These are phyloP conservation scores for Agaricus bisporus DNA, from an alignment of 768 basidiomycete species.

Conservation along the genomic window DNA sequence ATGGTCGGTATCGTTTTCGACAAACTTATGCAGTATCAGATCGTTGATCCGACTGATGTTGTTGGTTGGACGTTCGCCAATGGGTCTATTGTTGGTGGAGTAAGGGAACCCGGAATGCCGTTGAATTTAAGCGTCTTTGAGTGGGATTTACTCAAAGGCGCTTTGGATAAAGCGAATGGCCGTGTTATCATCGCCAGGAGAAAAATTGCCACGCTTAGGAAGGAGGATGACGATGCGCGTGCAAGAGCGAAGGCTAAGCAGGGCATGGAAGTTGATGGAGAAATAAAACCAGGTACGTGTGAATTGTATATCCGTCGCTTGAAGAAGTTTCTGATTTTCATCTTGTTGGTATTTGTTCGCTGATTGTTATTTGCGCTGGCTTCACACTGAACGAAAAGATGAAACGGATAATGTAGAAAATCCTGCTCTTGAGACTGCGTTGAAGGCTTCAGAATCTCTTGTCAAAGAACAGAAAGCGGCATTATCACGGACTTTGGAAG, in stretches of 20 bases:
- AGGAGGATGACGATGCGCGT: constrained; percentile 84
- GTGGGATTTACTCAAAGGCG: constrained; percentile 82
- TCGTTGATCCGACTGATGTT: constrained; percentile 91
- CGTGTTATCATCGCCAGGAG: constrained; percentile 73
- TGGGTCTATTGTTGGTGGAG: constrained; percentile 35
- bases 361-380: neutral
- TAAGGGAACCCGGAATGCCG: constrained; percentile 31
- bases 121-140: constrained; percentile 54
- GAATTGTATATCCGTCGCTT: neutral
- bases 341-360: neutral
- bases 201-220: constrained; percentile 68
- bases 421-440: constrained; percentile 60
- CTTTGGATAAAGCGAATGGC: constrained; percentile 87
- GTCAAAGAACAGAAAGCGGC: constrained; percentile 73
- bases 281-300: constrained; percentile 40
- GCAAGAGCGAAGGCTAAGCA: constrained; percentile 67
- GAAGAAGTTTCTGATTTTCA: neutral
- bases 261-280: constrained; percentile 70
- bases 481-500: constrained; percentile 65
- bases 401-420: constrained; percentile 49
- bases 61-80: constrained; percentile 77
- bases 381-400: constrained; percentile 10
- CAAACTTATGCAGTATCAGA: constrained; percentile 98
- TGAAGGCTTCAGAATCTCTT: constrained; percentile 71
- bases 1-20: constrained; percentile 92